Conservation (phyloP, 1,284 basidiomycete genomes). For the Ustilago cynodontis region DNA sequence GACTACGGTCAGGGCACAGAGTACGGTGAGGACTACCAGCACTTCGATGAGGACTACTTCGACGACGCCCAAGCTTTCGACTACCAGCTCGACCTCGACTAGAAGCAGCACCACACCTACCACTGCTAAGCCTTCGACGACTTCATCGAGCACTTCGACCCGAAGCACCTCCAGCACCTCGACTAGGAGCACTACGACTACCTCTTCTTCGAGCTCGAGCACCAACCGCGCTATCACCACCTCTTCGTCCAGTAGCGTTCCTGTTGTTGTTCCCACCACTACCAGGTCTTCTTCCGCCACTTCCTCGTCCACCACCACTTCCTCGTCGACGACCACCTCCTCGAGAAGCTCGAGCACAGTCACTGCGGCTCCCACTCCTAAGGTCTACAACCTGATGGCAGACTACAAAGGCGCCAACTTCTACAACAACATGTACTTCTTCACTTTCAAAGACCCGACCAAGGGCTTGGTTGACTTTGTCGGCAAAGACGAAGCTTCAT, state of each 20-base stretch:
- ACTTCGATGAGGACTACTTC: background rate
- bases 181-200: constrained; percentile 1
- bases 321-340: constrained; percentile 16
- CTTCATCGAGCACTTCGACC: background rate
- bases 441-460: constrained; percentile 55
- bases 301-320: constrained; percentile 1
- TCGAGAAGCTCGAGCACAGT: constrained; percentile 21
- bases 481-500: constrained; percentile 29
- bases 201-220: constrained; percentile 21
- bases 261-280: constrained; percentile 7
- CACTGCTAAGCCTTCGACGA: constrained; percentile 7
- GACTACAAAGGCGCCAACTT: constrained; percentile 53
- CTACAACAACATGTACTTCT: constrained; percentile 60
- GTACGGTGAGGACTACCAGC: too few relatives aligned
- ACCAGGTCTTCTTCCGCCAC: background rate
- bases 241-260: background rate
- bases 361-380: constrained; percentile 32
- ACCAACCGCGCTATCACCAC: constrained; percentile 18
- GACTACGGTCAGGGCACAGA: too few relatives aligned
- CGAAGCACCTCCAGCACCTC: background rate
- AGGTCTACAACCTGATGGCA: constrained; percentile 41
- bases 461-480: constrained; percentile 54
- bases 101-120: constrained; percentile 11
- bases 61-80: background rate
- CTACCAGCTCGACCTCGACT: constrained; percentile 8